A percentile compares a stretch with the other conserved stretches of the same genome.
Evolutionary conservation across 2,329 filamentous ascomycete species (phyloP).

Genomic region (Ascosphaera acerosa): DNA sequence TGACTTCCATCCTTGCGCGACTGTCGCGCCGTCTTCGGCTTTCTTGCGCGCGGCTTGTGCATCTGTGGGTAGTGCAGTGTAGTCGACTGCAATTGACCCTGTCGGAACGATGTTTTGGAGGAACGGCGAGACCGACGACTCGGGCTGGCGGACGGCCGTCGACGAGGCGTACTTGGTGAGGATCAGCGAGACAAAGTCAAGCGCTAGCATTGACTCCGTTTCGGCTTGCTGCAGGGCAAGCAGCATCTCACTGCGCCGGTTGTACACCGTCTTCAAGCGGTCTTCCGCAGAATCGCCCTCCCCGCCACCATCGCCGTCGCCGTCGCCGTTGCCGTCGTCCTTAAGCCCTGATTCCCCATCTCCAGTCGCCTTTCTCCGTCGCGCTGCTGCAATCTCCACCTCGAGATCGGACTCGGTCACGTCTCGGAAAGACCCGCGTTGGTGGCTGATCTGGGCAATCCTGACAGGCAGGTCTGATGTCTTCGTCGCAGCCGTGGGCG

Average conservation of each 20-base stretch:
- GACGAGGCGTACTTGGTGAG: constrained; percentile 52
- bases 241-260: constrained; percentile 20
- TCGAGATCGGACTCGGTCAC: constrained; percentile 49
- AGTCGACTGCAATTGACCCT: constrained; percentile 46
- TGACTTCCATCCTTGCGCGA: constrained; percentile 47
- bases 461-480: constrained; percentile 46
- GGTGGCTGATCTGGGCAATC: constrained; percentile 51
- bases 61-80: constrained; percentile 34
- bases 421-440: constrained; percentile 59
- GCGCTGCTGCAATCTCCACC: constrained; percentile 35
- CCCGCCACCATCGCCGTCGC: constrained; percentile 15
- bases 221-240: constrained; percentile 21
- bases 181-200: constrained; percentile 64
- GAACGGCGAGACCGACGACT: constrained; percentile 40
- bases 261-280: constrained; percentile 18
- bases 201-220: constrained; percentile 32
- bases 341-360: too few relatives aligned
- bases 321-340: constrained; percentile 11
- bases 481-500: too few relatives aligned
- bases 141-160: constrained; percentile 28
- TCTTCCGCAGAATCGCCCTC: constrained; percentile 13
- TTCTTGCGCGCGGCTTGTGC: constrained; percentile 26
- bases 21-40: constrained; percentile 21
- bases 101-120: constrained; percentile 47
- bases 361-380: constrained; percentile 19